Conservation (phyloP, 1,284 basidiomycete genomes). For the Meripilus lineatus region DNA sequence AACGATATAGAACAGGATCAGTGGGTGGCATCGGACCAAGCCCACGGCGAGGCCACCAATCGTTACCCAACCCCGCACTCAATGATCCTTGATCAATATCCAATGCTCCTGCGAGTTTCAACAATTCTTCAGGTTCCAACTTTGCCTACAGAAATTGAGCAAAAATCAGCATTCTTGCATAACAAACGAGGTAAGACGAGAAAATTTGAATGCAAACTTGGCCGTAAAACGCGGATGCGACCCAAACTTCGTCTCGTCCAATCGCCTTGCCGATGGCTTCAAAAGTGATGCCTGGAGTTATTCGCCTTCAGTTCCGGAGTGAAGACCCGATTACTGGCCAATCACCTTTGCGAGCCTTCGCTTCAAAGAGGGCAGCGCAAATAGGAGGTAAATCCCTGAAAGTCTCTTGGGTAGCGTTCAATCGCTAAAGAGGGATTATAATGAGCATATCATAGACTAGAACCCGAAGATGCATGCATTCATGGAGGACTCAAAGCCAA, state of each 20-base stretch:
- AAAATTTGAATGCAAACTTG: constrained; percentile 45
- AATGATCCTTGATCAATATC: constrained; percentile 38
- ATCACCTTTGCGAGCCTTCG: constrained; percentile 64
- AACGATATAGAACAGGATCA: constrained; percentile 81
- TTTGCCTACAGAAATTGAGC: constrained; percentile 49
- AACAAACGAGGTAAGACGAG: constrained; percentile 2
- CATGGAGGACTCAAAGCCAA: too few relatives aligned
- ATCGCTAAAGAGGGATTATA: neutral
- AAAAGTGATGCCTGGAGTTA: constrained; percentile 57
- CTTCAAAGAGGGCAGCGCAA: constrained; percentile 50
- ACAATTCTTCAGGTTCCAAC: constrained; percentile 55
- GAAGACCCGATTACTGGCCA: too few relatives aligned
- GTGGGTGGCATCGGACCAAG: constrained; percentile 64
- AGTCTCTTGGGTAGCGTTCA: neutral
- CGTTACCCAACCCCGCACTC: constrained; percentile 48
- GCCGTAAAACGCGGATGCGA: constrained; percentile 84
- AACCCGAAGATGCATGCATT: too few relatives aligned
- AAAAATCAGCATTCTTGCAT: neutral
- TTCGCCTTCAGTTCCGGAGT: neutral
- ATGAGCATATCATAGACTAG: neutral
- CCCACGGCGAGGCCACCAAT: constrained; percentile 74
- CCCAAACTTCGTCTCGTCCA: constrained; percentile 82
- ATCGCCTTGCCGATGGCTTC: constrained; percentile 66
- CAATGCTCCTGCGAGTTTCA: constrained; percentile 47
- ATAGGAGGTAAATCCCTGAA: constrained; percentile 44